Percentiles rank a stretch among this genome's conserved stretches.
These are phyloP conservation scores for Nicotiana knightiana DNA, from an alignment of 257 asterid species.

Conservation along the genomic window DNA sequence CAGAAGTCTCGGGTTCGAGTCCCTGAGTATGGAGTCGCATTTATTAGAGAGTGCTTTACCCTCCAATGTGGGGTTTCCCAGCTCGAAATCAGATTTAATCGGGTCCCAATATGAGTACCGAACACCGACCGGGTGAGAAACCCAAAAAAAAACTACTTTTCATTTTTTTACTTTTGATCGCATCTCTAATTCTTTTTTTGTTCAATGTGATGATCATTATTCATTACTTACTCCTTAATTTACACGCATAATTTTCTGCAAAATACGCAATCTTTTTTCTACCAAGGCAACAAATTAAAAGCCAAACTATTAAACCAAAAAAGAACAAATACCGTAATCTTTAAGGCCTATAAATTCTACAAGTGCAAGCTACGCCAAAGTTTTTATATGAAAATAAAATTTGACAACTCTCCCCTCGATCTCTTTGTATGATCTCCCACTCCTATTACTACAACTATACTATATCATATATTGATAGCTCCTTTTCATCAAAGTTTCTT, in stretches of 20 bases:
- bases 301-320: background rate
- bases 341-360: constrained; percentile 16
- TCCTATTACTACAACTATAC: background rate
- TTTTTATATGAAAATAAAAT: background rate
- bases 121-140: no score
- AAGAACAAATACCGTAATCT: background rate
- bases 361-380: constrained; percentile 60
- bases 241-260: background rate
- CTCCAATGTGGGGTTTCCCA: no score
- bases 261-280: background rate
- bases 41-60: no score
- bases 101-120: no score
- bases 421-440: constrained; percentile 26
- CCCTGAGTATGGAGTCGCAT: no score
- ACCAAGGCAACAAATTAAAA: background rate
- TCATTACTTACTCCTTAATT: background rate
- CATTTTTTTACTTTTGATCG: background rate
- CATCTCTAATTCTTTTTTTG: background rate
- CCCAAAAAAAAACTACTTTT: background rate
- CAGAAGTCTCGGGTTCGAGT: no score
- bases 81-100: no score
- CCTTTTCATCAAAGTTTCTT: constrained; percentile 25
- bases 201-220: background rate
- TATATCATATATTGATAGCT: constrained; percentile 34
- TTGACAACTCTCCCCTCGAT: background rate